phyloP scores from a whole-genome alignment of 2,329 filamentous ascomycete species.

The Phyllosticta citribraziliensis region DNA sequence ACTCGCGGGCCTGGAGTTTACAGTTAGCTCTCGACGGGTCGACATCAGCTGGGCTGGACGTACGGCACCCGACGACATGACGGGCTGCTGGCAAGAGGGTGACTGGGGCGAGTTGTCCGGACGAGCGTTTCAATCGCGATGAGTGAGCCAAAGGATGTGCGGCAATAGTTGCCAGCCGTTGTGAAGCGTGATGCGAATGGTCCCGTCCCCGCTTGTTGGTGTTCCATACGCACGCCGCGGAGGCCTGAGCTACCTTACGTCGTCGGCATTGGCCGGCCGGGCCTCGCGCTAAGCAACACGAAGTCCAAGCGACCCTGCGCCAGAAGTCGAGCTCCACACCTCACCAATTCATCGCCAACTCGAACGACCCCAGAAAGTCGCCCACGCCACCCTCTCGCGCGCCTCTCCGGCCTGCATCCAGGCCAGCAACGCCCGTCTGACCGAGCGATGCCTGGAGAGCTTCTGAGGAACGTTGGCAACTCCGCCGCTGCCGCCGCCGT shows the following conservation, averaged over 20 bases:
- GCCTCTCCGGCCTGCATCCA: conserved; percentile 18
- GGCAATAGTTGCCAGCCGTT: background rate
- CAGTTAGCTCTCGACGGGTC: conserved; percentile 14
- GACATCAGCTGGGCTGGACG: conserved; percentile 16
- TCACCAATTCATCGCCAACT: background rate
- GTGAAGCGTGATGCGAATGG: background rate
- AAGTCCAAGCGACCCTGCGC: background rate
- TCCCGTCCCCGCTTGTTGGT: too few relatives aligned
- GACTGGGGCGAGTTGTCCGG: background rate
- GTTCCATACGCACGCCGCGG: too few relatives aligned
- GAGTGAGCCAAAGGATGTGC: background rate
- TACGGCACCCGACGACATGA: conserved; percentile 45
- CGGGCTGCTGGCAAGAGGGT: conserved; percentile 2
- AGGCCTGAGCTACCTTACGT: too few relatives aligned
- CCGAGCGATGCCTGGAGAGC: conserved; percentile 34
- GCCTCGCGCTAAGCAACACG: too few relatives aligned
- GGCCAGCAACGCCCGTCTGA: conserved; percentile 19
- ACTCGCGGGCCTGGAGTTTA: conserved; percentile 67
- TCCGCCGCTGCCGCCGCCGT: conserved; percentile 15
- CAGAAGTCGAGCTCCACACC: background rate
- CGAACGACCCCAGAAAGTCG: background rate
- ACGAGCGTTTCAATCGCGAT: background rate
- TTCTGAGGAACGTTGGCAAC: conserved; percentile 25
- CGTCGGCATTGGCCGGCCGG: too few relatives aligned
- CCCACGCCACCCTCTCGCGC: conserved; percentile 7